Percentiles rank a stretch among this genome's conserved stretches.
These are phyloP conservation scores for Botrytis squamosa DNA, from an alignment of 2,329 filamentous ascomycete genomes.

Conservation along the genomic window DNA sequence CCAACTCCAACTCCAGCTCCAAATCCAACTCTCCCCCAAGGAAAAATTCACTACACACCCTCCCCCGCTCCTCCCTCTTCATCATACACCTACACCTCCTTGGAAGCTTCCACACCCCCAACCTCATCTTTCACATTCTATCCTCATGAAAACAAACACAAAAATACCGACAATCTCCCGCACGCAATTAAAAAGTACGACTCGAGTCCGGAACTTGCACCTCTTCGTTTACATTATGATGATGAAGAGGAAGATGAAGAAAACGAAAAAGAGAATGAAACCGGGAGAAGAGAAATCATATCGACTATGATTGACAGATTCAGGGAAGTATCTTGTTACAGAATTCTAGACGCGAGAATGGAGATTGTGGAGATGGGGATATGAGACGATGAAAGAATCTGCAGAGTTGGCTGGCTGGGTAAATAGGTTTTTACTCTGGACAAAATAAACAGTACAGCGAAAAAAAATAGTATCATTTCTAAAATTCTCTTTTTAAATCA, in stretches of 20 bases:
- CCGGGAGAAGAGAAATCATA: not conserved
- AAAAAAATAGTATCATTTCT: too few relatives aligned
- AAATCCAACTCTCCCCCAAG: not conserved
- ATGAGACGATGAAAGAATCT: not conserved
- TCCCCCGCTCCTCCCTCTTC: not conserved
- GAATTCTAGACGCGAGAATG: not conserved
- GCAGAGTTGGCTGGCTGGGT: not conserved
- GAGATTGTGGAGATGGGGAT: not conserved
- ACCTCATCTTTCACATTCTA: not conserved
- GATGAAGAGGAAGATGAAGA: too few relatives aligned
- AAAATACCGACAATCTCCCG: fast-evolving
- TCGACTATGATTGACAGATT: not conserved
- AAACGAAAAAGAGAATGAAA: not conserved
- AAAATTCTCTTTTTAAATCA: too few relatives aligned
- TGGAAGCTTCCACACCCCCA: not conserved
- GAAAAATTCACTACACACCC: not conserved
- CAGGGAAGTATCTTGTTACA: not conserved
- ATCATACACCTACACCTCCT: fast-evolving
- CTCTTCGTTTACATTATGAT: not conserved
- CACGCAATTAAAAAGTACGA: fast-evolving
- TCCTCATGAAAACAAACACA: fast-evolving
- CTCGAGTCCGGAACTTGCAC: not conserved
- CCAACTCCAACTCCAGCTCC: not conserved
- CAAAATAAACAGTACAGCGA: too few relatives aligned
- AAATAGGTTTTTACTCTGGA: not conserved